phyloP scores from a whole-genome alignment of 2,329 filamentous ascomycete species.

The Ophiocordyceps camponoti-saundersi region DNA sequence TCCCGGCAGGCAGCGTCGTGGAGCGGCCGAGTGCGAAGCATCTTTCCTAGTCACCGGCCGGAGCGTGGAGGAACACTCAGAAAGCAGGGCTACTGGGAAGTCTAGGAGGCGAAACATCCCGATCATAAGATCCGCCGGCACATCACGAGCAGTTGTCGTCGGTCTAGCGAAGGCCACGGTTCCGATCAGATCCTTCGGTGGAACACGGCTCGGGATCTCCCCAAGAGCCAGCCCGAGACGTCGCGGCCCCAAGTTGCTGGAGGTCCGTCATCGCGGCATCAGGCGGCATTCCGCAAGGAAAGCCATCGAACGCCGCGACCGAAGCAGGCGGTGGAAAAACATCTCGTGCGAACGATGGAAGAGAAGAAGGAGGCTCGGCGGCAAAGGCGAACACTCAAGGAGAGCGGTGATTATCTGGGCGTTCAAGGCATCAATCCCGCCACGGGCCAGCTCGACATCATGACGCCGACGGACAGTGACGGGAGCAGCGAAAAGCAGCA shows the following conservation, averaged over 20 bases:
- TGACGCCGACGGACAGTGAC: constrained; percentile 31
- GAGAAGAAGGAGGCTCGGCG: constrained; percentile 14
- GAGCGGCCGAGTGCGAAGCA: constrained; percentile 22
- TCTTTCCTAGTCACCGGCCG: constrained; percentile 29
- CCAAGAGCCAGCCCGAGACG: constrained; percentile 5
- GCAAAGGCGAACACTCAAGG: constrained; percentile 27
- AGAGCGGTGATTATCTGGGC: constrained; percentile 40
- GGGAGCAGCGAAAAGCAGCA: constrained; percentile 17
- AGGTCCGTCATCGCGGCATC: not conserved
- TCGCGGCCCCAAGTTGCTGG: constrained; percentile 3
- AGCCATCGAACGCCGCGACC: no score
- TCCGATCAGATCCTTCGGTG: constrained; percentile 16
- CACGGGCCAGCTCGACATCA: constrained; percentile 33
- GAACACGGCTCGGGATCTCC: constrained; percentile 16
- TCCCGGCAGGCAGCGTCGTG: constrained; percentile 11
- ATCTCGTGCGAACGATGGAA: constrained; percentile 4
- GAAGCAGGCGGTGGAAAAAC: not conserved
- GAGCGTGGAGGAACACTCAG: constrained; percentile 33
- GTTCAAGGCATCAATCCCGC: constrained; percentile 40
- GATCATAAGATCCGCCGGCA: constrained; percentile 1
- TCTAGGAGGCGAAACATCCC: constrained; percentile 3
- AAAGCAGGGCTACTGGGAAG: constrained; percentile 12
- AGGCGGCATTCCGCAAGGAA: not conserved
- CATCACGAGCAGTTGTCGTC: constrained; percentile 4
- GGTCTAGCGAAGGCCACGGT: constrained; percentile 6